phyloP scores from a whole-genome alignment of 441 rosid genomes.

The Populus hybrid region DNA sequence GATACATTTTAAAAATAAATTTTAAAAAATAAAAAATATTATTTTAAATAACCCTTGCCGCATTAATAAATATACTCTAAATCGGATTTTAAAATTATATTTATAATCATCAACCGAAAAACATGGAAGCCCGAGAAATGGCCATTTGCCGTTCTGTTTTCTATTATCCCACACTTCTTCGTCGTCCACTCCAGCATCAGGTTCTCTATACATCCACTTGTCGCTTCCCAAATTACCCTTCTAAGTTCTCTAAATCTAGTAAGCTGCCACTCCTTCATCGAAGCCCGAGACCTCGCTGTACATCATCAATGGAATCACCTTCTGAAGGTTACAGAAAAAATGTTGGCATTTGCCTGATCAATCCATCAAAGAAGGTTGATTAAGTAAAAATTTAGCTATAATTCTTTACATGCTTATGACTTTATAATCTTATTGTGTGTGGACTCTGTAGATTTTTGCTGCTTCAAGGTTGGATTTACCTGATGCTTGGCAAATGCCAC shows the following conservation, averaged over 20 bases:
- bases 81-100: too few species aligned
- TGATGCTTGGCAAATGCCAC: slow-evolving; percentile 96
- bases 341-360: slow-evolving; percentile 87
- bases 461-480: slow-evolving; percentile 88
- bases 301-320: slow-evolving; percentile 61
- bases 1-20: too few species aligned
- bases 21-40: too few species aligned
- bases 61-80: too few species aligned
- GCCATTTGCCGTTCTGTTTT: slow-evolving; percentile 32
- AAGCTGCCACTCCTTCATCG: slow-evolving; percentile 25
- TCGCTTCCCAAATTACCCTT: slow-evolving; percentile 35
- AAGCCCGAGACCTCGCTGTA: slow-evolving; percentile 17
- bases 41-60: too few species aligned
- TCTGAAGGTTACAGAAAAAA: slow-evolving; percentile 90
- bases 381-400: neutral
- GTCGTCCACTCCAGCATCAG: slow-evolving; percentile 11
- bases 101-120: neutral
- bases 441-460: slow-evolving; percentile 57
- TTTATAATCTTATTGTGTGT: neutral
- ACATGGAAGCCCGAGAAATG: slow-evolving; percentile 11
- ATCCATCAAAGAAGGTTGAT: slow-evolving; percentile 69
- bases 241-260: slow-evolving; percentile 25
- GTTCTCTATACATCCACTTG: slow-evolving; percentile 8
- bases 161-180: slow-evolving; percentile 18
- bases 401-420: neutral